Percentiles rank a stretch among this genome's conserved stretches.
These are phyloP conservation scores for Dacryopinax primogenitus DNA, from an alignment of 768 basidiomycete species.

Conservation along the genomic window DNA sequence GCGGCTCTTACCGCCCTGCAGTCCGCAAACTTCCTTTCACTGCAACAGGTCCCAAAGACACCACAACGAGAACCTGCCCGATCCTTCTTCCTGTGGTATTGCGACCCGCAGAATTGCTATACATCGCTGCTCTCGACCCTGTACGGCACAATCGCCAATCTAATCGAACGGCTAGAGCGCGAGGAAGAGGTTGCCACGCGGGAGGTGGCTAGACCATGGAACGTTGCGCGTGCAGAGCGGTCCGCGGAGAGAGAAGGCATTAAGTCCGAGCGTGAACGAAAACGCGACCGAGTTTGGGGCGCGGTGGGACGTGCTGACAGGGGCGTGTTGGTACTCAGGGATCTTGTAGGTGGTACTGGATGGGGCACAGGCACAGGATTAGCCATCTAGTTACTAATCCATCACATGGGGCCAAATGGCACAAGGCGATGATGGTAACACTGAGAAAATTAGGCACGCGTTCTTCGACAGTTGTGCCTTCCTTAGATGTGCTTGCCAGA, in stretches of 20 bases:
- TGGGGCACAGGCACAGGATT: background rate
- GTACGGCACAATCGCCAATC: constrained; percentile 86
- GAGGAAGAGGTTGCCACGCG: constrained; percentile 72
- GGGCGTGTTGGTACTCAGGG: constrained; percentile 77
- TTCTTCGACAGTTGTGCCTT: background rate
- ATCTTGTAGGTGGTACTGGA: constrained; percentile 33
- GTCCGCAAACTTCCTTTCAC: constrained; percentile 68
- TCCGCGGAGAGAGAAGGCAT: constrained; percentile 65
- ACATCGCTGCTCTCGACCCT: constrained; percentile 59
- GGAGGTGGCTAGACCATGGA: constrained; percentile 70
- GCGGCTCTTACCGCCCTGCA: constrained; percentile 67
- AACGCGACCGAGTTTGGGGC: constrained; percentile 58
- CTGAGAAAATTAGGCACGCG: background rate
- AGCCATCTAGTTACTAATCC: background rate
- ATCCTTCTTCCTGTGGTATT: constrained; percentile 90
- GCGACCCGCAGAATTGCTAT: constrained; percentile 74
- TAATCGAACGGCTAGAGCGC: constrained; percentile 54
- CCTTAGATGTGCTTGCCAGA: background rate
- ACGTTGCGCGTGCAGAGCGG: constrained; percentile 55
- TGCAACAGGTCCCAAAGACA: constrained; percentile 85
- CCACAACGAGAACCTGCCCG: constrained; percentile 79
- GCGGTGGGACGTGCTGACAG: constrained; percentile 80
- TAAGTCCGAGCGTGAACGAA: constrained; percentile 52
- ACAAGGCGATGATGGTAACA: background rate
- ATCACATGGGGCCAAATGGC: background rate